Evolutionary conservation across 495 filamentous ascomycete species (phyloP).

Genomic region (Penicillium cosmopolitanum): DNA sequence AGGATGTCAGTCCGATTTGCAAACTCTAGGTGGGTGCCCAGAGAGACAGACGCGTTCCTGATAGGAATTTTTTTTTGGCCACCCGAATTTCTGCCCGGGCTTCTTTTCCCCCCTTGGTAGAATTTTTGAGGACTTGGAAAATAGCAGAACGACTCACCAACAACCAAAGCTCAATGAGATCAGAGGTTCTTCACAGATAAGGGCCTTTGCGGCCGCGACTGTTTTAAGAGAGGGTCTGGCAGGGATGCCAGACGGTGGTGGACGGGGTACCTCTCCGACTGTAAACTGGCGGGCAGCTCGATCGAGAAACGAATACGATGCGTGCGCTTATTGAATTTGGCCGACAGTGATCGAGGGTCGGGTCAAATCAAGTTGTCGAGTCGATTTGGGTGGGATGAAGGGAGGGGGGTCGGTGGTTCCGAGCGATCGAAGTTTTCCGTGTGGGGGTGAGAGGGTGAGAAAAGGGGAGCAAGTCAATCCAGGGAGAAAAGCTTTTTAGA

Average conservation of each 20-base stretch:
- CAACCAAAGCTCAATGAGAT: constrained; percentile 24
- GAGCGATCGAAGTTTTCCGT: constrained; percentile 27
- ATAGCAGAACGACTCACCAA: background rate
- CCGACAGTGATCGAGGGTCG: constrained; percentile 11
- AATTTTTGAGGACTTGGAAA: background rate
- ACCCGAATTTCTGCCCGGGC: constrained; percentile 1
- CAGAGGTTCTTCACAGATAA: constrained; percentile 29
- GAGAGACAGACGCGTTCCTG: constrained; percentile 34
- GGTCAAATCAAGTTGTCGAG: constrained; percentile 8
- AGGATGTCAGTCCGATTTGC: constrained; percentile 18
- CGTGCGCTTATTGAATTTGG: constrained; percentile 9
- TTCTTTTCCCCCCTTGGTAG: background rate
- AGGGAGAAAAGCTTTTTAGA: constrained; percentile 16
- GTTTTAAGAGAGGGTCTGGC: constrained; percentile 29
- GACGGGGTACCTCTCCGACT: constrained; percentile 19
- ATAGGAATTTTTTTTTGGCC: constrained; percentile 16
- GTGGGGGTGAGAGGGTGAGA: constrained; percentile 6
- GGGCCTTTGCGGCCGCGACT: constrained; percentile 30
- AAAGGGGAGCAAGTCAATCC: constrained; percentile 16
- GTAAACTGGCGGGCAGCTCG: background rate
- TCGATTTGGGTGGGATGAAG: constrained; percentile 25
- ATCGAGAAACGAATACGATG: background rate
- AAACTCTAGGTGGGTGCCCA: constrained; percentile 8
- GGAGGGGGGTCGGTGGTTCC: constrained; percentile 20
- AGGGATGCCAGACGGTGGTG: constrained; percentile 29